Percentiles rank a stretch among this genome's conserved stretches.
Evolutionary conservation across 2,329 filamentous ascomycete species (phyloP).

Genomic region (Ascomycota sp.): DNA sequence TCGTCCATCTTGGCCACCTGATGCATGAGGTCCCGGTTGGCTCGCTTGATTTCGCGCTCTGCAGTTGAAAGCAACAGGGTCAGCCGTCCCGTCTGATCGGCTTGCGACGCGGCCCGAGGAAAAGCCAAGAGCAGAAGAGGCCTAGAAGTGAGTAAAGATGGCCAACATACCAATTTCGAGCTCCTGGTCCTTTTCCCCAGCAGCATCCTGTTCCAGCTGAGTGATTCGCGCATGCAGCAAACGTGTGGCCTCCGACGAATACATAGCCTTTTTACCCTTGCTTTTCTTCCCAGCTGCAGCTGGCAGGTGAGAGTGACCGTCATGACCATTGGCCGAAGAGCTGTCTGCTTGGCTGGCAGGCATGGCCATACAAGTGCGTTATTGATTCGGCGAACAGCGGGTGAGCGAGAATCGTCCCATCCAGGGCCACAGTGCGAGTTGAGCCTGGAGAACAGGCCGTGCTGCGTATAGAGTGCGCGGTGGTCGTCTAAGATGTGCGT

Average conservation of each 20-base stretch:
- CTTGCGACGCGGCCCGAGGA: no score
- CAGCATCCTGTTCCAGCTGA: slow-evolving; percentile 82
- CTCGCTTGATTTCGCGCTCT: slow-evolving; percentile 90
- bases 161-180: slow-evolving; percentile 83
- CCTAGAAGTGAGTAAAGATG: not conserved
- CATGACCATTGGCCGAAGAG: slow-evolving; percentile 21
- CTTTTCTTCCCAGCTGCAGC: slow-evolving; percentile 46
- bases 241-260: slow-evolving; percentile 79
- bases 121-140: no score
- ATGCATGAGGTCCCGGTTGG: slow-evolving; percentile 73
- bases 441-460: not conserved
- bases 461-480: not conserved
- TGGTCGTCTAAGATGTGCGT: not conserved
- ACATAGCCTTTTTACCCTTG: slow-evolving; percentile 67
- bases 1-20: slow-evolving; percentile 84
- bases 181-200: slow-evolving; percentile 87
- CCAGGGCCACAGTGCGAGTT: slow-evolving; percentile 1
- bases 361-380: slow-evolving; percentile 11
- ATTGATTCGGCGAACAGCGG: slow-evolving; percentile 2
- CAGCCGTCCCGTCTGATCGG: no score
- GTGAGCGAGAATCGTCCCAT: slow-evolving; percentile 2
- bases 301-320: slow-evolving; percentile 15
- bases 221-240: slow-evolving; percentile 84
- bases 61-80: slow-evolving; percentile 1
- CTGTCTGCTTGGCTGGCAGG: slow-evolving; percentile 19